Base-by-base conservation (phyloP, 208 protist genomes). In the Herpetomonas tarakana region DNA sequence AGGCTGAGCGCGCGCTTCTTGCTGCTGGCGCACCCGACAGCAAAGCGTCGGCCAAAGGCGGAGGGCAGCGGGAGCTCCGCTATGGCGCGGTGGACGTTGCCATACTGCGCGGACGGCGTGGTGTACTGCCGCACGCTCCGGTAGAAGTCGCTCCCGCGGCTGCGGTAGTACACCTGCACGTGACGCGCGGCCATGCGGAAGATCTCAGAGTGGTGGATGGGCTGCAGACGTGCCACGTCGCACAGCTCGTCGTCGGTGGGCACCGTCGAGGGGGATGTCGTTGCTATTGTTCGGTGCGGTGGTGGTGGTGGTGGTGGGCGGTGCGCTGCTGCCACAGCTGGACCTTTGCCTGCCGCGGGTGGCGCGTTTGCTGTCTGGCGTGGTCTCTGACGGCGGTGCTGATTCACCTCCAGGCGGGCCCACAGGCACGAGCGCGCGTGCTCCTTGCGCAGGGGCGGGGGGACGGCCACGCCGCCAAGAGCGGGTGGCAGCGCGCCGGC, bases 361-460 rank as follows among this genome's bases (percentile, higher is more conserved):
- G 44, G 44, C 11, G 44, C 44, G 6, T 4, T 22, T 4, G 44
- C 44, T 4, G 16, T 22, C 4, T 14, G 30, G 9, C 46, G 28
- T 4, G 44, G 11, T 4, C 16, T 22, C 4, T 14, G 30, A 6
- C 46, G 28, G 53, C 18, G 29, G 3, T 30, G 27, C 7, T 45
- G 38, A n/a, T 0, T 46, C 65, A 19, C 61, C 56, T 81, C 68
- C 12, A 91, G 56, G 3, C 56, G 28, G 2, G 78, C 69, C 83
- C 88, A 91, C 39, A 86, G 31, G n/a, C 52, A 66, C 29, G 81
- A 90, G 3, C 66, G 27, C 7, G 21, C 4, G 27, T 78, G 65
- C 60, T 83, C 84, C 39, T 88, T 86, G 11, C 84, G 88, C n/a
- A 94, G 56, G 19, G 88, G 88, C 14, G 88, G 83, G n/a, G 88